A percentile compares a stretch with the other conserved stretches of the same genome.
These are phyloP conservation scores for Termitomyces sp. DNA, from an alignment of 768 basidiomycete species.

Conservation along the genomic window DNA sequence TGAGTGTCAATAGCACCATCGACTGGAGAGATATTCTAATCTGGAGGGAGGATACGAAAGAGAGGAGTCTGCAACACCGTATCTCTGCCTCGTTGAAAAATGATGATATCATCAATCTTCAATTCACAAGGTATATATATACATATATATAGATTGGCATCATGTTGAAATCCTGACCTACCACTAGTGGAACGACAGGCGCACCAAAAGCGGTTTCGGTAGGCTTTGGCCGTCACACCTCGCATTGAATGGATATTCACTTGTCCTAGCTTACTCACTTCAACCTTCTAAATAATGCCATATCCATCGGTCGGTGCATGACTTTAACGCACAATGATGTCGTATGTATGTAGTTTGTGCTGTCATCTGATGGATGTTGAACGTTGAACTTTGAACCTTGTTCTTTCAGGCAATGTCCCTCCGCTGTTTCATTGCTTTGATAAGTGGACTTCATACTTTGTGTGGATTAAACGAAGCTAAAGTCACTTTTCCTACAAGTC, in stretches of 20 bases:
- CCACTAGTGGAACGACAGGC: constrained; percentile 70
- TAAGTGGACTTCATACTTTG: constrained; percentile 39
- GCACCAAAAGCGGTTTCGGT: constrained; percentile 81
- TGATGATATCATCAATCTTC: constrained; percentile 76
- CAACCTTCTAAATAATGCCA: constrained; percentile 74
- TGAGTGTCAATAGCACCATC: constrained; percentile 43
- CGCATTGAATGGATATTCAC: background rate
- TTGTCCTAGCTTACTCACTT: constrained; percentile 64
- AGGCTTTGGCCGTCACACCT: constrained; percentile 13
- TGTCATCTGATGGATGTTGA: background rate
- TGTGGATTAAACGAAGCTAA: background rate
- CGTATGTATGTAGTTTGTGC: constrained; percentile 45
- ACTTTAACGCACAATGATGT: constrained; percentile 56
- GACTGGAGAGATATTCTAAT: constrained; percentile 72
- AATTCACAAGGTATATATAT: constrained; percentile 68
- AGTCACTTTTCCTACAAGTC: constrained; percentile 37
- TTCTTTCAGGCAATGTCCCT: constrained; percentile 63
- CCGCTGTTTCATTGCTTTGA: constrained; percentile 89
- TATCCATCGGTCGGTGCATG: constrained; percentile 72
- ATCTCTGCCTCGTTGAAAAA: constrained; percentile 35
- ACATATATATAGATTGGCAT: background rate
- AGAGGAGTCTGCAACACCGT: constrained; percentile 37
- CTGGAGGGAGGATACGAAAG: constrained; percentile 53
- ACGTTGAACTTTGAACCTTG: background rate
- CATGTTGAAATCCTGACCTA: background rate